phyloP scores from a whole-genome alignment of 2,329 filamentous ascomycete genomes.

The Diplodia mutila region DNA sequence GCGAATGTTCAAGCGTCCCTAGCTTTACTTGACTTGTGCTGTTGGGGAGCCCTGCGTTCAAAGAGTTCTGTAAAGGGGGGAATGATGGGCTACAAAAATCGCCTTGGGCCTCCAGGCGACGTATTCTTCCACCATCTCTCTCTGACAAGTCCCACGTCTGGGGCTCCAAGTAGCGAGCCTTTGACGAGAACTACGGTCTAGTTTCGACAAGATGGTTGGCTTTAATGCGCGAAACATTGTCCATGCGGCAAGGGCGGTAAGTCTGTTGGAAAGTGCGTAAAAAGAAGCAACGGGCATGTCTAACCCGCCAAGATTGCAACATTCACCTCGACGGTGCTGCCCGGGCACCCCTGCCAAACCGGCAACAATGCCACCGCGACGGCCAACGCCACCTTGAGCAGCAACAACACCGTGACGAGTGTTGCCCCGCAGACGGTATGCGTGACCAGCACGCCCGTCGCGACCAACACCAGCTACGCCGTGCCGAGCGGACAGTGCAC shows the following conservation, averaged over 20 bases:
- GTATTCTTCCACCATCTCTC: background rate
- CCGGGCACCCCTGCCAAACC: background rate
- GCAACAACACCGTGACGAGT: background rate
- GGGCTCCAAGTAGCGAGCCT: background rate
- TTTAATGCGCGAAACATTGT: background rate
- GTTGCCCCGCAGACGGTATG: background rate
- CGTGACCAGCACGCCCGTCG: background rate
- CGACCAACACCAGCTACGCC: background rate
- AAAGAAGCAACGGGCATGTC: background rate
- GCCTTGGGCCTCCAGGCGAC: background rate
- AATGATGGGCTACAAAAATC: background rate
- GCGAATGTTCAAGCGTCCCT: background rate
- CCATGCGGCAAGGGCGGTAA: background rate
- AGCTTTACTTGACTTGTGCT: background rate
- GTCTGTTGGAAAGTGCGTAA: background rate
- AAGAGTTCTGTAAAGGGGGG: background rate
- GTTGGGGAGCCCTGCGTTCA: background rate
- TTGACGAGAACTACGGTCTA: background rate
- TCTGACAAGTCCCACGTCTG: too few relatives aligned
- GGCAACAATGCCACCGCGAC: background rate
- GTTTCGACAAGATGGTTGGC: constrained; percentile 8
- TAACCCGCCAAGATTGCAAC: background rate
- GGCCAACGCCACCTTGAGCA: too few relatives aligned
- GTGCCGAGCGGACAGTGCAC: background rate
- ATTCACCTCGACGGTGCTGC: background rate